Conservation (phyloP, 306 rosid genomes). For the Sechiopsis laciniata region DNA sequence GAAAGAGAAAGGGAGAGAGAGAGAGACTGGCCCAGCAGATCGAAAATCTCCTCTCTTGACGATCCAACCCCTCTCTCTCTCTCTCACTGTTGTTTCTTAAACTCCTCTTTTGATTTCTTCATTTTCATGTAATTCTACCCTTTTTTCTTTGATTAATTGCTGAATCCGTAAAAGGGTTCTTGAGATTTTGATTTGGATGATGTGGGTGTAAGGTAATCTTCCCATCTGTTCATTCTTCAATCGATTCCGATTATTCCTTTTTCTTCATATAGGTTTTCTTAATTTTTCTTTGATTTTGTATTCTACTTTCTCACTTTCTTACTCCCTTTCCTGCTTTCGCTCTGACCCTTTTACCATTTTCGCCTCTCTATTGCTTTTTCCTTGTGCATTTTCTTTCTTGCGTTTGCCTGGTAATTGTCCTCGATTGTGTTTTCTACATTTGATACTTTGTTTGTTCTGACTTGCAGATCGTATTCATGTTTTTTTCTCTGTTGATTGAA, state of each 20-base stretch:
- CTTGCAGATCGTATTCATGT: too few species aligned
- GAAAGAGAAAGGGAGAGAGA: too few species aligned
- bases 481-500: background rate
- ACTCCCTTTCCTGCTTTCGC: too few species aligned
- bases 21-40: constrained; percentile 75
- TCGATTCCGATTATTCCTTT: constrained; percentile 27
- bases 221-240: constrained; percentile 26
- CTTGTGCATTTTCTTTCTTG: constrained; percentile 3
- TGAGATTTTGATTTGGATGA: constrained; percentile 35
- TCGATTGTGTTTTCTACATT: background rate
- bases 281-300: constrained; percentile 12
- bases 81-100: constrained; percentile 42
- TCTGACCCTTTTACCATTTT: background rate
- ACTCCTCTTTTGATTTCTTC: constrained; percentile 24
- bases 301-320: background rate
- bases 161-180: constrained; percentile 47
- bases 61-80: constrained; percentile 64
- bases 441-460: background rate
- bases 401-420: background rate
- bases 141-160: background rate
- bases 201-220: constrained; percentile 81
- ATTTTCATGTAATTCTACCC: too few species aligned
- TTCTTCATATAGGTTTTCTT: constrained; percentile 33
- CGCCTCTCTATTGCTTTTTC: background rate
- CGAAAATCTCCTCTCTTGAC: constrained; percentile 71